phyloP scores from a whole-genome alignment of 2,329 filamentous ascomycete genomes.

The Dichotomopilus funicola region DNA sequence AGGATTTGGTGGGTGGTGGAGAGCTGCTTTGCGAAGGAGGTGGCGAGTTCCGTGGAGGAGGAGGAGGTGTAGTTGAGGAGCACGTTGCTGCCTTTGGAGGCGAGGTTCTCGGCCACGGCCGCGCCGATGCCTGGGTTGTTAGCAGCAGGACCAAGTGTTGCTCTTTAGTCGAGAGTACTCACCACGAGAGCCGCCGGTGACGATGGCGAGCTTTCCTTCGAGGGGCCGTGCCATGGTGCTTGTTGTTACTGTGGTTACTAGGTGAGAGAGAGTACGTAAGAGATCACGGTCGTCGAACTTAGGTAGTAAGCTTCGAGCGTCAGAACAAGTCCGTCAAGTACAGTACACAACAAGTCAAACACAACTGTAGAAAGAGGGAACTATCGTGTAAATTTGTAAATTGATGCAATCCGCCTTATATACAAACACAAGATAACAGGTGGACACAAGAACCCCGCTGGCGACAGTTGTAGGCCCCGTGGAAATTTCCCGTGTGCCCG shows the following conservation, averaged over 20 bases:
- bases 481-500: too few species aligned
- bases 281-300: too few species aligned
- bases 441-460: constrained; percentile 1
- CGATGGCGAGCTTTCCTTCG: constrained; percentile 71
- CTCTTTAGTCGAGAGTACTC: constrained; percentile 17
- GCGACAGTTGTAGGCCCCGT: not conserved
- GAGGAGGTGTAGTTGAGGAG: constrained; percentile 62
- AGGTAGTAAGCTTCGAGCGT: not conserved
- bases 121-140: constrained; percentile 59
- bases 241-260: not conserved
- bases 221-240: constrained; percentile 38
- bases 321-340: not conserved
- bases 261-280: too few species aligned
- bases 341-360: not conserved
- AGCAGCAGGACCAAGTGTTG: not conserved
- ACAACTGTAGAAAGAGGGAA: not conserved
- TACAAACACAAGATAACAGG: not conserved
- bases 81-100: constrained; percentile 62
- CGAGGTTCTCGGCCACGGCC: constrained; percentile 59
- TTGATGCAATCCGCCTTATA: not conserved
- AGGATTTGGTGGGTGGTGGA: constrained; percentile 50
- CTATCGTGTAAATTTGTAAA: not conserved
- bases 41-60: constrained; percentile 37
- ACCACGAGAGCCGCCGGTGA: constrained; percentile 77
- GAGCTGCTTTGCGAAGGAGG: constrained; percentile 59